Evolutionary conservation across 306 rosid genomes (phyloP), one percentile per base, ranked within the genome.

Genomic region (Castanopsis chinensis): DNA sequence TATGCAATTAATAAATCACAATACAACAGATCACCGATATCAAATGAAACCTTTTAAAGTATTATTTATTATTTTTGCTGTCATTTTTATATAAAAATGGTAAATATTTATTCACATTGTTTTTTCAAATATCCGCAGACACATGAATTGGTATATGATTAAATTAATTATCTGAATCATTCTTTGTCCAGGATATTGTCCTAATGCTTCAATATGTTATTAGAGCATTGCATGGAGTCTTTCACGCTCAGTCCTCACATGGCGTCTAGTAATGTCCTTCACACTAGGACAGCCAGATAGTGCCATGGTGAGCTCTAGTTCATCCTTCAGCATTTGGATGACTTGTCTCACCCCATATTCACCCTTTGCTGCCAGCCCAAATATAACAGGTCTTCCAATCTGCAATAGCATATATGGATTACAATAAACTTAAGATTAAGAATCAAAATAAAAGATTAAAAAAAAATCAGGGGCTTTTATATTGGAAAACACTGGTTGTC

Each of bases 281-380:
- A 91, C 58, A 53, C 35, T 65, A 23, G 86, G 80, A 76, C 95
- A 85, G 43, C 95, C 92, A 28, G 91, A 80, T 25, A 87, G 85
- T 41, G 90, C 83, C 90, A 87, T 87, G 5, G 89, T 82, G 52
- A 87, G 88, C 82, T 85, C 91, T 15, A 89, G 79, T 76, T 87
- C 90, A 60, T 86, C 84, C 88, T 85, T 89, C 37, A 89, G 83
- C 87, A 84, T 89, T 71, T 89, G 84, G 35, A 89, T 49, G 27
- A 87, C 89, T 45, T 53, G 74, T 81, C 83, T 84, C 35, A 84
- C 92, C 5, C 95, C 95, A 20, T 5, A n/a, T 78, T 85, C 89
- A 23, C 95, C 92, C 72, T 49, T 83, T 74, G 87, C 89, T 20
- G 92, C 89, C 7, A 89, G 80, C 41, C 92, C 92, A 43, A 52